A percentile compares a stretch with the other conserved stretches of the same genome.
Conservation (phyloP, 2,329 filamentous ascomycete species). For the Orbilia javanica region DNA sequence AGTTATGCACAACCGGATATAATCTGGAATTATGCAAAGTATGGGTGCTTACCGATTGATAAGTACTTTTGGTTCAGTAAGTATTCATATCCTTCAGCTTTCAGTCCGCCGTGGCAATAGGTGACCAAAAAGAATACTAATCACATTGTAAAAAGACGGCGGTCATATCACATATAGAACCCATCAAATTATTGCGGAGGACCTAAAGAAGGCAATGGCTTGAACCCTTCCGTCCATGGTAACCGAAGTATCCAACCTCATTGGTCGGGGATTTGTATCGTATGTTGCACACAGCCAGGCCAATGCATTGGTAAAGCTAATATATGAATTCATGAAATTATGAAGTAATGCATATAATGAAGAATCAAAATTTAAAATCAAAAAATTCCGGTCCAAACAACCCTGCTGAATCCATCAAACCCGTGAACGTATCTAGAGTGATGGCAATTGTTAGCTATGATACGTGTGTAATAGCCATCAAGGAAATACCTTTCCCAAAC, state of each 20-base stretch:
- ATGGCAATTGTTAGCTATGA: background rate
- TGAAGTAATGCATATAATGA: too few species aligned
- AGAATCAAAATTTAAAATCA: too few species aligned
- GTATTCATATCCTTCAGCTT: background rate
- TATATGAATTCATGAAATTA: background rate
- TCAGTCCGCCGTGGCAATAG: background rate
- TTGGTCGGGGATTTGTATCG: background rate
- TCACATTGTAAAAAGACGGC: constrained; percentile 18
- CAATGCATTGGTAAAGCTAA: background rate
- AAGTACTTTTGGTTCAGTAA: constrained; percentile 54
- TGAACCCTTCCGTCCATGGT: background rate
- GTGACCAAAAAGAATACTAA: background rate
- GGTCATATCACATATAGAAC: constrained; percentile 35
- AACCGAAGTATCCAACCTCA: background rate
- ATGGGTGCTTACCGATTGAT: constrained; percentile 47
- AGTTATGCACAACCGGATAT: constrained; percentile 41
- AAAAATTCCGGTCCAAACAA: too few species aligned
- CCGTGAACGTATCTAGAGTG: background rate
- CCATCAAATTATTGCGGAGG: constrained; percentile 42
- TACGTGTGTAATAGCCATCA: background rate
- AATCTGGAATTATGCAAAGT: constrained; percentile 44
- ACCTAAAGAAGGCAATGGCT: constrained; percentile 39
- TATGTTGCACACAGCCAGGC: background rate
- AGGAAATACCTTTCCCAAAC: background rate
- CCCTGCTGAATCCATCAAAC: too few species aligned